Evolutionary conservation across 2,329 filamentous ascomycete genomes (phyloP), one percentile per base, ranked within the genome.

Genomic region (Sporothrix brasiliensis): DNA sequence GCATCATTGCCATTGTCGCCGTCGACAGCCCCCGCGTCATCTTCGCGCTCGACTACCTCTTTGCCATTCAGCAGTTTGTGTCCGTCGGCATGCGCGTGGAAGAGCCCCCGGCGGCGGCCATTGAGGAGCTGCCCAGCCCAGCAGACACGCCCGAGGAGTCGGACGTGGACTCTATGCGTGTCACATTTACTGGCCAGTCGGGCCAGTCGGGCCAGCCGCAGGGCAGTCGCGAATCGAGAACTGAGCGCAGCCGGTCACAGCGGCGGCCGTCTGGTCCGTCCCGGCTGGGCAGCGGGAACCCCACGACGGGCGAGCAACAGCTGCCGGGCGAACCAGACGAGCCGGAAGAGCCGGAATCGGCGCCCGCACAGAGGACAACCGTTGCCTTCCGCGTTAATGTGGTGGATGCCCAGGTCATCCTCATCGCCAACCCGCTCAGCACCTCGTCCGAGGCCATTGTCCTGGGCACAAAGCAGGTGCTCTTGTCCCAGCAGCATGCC

Each of bases 21-120:
- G 89, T 99, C 72, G 95, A 99, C 77, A 99, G 95, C 75, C 95
- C 95, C 1, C 88, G 93, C 3, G 88, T 99, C 69, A 98, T 99
- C 71, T 92, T 99, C 78, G 94, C 96, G 0, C 83, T 99, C 41
- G 95, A 99, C 78, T 98, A 99, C 78, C 82, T 99, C 2, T 97
- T 97, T 75, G 92, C 93, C 0, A 84, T 99, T 52, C 92, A 97
- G 74, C 87, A 88, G 56, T 99, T 97, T 75, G 83, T 92, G n/a
- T 88, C 89, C 54, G 86, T 89, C 44, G 92, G 92, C 14, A 77
- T 94, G n/a, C 80, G 85, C 34, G 83, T 88, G 6, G 87, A 91
- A n/a, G 89, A 91, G 24, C 79, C 63, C 0, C 24, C 85, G 10
- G 77, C 80, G 21, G 34, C 63, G 0, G 27, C 41, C 4, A 52